Evolutionary conservation across 2,329 filamentous ascomycete genomes (phyloP).

Genomic region (Aspergillus pseudoglaucus): DNA sequence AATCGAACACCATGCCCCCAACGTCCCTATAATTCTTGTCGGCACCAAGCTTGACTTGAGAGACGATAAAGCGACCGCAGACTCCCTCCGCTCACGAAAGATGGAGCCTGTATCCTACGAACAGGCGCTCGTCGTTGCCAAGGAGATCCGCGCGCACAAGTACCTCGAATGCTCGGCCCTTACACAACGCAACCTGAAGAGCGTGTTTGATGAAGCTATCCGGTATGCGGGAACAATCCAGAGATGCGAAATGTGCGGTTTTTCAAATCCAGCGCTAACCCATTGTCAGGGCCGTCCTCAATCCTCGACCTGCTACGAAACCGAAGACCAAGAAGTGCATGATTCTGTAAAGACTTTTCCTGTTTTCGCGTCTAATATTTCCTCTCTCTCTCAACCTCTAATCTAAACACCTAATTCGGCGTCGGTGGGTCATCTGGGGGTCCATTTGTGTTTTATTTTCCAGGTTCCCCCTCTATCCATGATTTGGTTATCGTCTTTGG

Average conservation of each 20-base stretch:
- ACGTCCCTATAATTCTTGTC: slow-evolving; percentile 92
- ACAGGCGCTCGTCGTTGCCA: slow-evolving; percentile 78
- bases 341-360: slow-evolving; percentile 35
- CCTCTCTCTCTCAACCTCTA: slow-evolving; percentile 16
- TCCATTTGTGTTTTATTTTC: slow-evolving; percentile 20
- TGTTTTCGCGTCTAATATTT: slow-evolving; percentile 9
- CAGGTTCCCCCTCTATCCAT: slow-evolving; percentile 4
- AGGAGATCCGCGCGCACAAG: slow-evolving; percentile 93
- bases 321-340: slow-evolving; percentile 42
- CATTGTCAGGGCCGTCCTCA: slow-evolving; percentile 39
- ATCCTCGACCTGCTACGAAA: slow-evolving; percentile 40
- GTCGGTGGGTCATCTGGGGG: slow-evolving; percentile 24
- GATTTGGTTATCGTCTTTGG: not conserved
- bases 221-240: slow-evolving; percentile 55
- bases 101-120: slow-evolving; percentile 98
- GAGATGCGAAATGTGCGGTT: not conserved
- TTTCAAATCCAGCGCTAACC: not conserved
- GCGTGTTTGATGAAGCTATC: slow-evolving; percentile 97
- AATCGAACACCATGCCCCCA: slow-evolving; percentile 92
- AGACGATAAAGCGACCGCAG: slow-evolving; percentile 76
- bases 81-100: slow-evolving; percentile 79
- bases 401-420: slow-evolving; percentile 36
- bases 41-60: slow-evolving; percentile 94
- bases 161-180: slow-evolving; percentile 97
- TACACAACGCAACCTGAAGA: slow-evolving; percentile 95